Evolutionary conservation across 2,329 filamentous ascomycete species (phyloP), one percentile per base, ranked within the genome.

Genomic region (Aureobasidium namibiae): DNA sequence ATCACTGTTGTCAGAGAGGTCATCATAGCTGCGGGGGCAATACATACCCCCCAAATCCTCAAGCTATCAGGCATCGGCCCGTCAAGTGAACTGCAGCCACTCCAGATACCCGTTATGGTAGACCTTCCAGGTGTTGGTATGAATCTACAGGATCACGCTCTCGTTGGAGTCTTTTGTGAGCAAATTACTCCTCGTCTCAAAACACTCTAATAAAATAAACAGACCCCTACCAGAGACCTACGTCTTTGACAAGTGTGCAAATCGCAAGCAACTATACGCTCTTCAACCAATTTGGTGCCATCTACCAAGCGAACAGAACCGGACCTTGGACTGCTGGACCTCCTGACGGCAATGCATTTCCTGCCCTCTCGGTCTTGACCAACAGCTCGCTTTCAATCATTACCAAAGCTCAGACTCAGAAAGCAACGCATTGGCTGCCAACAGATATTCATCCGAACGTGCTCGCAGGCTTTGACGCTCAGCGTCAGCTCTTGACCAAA

Each of bases 61-160:
- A 65, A 67, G 64, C 61, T 70, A 9, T 70, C 68, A n/a, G 85
- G 85, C 16, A 77, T 88, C 24, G 84, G 85, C 0, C 82, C 82
- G 0, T 66, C 71, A 8, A 65, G 72, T 0, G 77, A 82, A 62
- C 75, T 88, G 2, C 62, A 74, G 18, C 16, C 24, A 3, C 53
- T 62, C 5, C 69, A 73, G 16, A 85, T 87, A 61, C 67, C 75
- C 1, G 70, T 81, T 1, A 64, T 84, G 16, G 73, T 79, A 4
- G 76, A 86, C 61, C 80, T 83, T 0, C 78, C 80, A 1, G 82
- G 85, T 36, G 84, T 88, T 2, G 85, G 85, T 1, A 79, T 78
- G 62, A 84, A 87, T 68, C 74, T 88, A 0, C 75, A 84, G 60
- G 84, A 88, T 65, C 83, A 85, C 42, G 61, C 62, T 16, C 63